Base-by-base conservation (phyloP, 2,329 filamentous ascomycete genomes). In the Aspergillus transmontanensis region DNA sequence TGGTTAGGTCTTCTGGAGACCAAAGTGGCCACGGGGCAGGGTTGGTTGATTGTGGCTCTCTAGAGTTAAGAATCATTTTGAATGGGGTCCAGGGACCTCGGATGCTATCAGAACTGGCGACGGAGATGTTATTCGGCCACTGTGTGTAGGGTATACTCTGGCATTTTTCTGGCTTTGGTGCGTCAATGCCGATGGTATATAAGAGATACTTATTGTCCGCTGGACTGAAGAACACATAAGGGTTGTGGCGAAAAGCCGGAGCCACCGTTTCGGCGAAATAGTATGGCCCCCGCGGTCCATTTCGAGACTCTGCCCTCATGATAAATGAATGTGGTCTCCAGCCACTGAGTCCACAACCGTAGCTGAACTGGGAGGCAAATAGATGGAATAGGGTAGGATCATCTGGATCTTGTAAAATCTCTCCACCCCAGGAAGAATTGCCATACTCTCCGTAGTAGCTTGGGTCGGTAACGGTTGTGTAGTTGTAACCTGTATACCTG, bases 401-500 rank as follows among this genome's bases (percentile, higher is more conserved):
- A 0, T 68, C 19, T 0, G 72, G 79, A 57, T 84, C 83, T 45
- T 80, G 80, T 0, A 84, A 58, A 39, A 84, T 82, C 14, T 77
- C 77, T 0, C 79, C 80, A 16, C 82, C 81, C 83, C 82, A 84
- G 0, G 82, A 84, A 0, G 82, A 82, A 55, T 80, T 82, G 19
- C 78, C 69, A 14, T 67, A 75, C 1, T 68, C 71, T 7, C 59
- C 63, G n/a, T 46, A 57, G 41, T 63, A 57, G 10, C 16, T 58
- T 12, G 63, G 50, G 14, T 59, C 41, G 11, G 45, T 58, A 53
- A 62, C 48, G 14, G 50, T 45, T 14, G 82, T 84, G 60, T 80
- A 72, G 64, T 85, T 84, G 67, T 84, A 84, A 1, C 82, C 83
- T 0, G 75, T 77, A 50, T 73, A 70, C 41, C 76, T 70, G 4